Evolutionary conservation across 768 basidiomycete genomes (phyloP), one percentile per base, ranked within the genome.

Genomic region (Leccinum pellstonianum): DNA sequence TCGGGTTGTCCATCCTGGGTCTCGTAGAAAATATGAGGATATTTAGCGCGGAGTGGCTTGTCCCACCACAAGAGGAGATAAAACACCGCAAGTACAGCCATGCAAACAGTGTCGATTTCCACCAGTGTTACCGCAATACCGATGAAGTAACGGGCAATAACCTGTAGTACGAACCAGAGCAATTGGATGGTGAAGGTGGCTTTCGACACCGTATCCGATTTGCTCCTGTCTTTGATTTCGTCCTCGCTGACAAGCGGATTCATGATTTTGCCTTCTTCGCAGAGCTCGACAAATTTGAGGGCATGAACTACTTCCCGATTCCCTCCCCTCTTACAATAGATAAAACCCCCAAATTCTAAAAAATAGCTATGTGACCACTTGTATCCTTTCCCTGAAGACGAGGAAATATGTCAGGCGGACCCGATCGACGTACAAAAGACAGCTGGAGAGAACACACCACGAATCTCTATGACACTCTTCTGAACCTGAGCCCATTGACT

Each of bases 51-150:
- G 14, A 49, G 14, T 37, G 48, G 55, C 55, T 56, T 50, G 15
- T 56, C 3, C 55, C 48, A 56, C 55, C 55, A 50, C n/a, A 50
- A 37, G 33, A 50, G 21, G 17, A 56, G 35, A 21, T 47, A 46
- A 25, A 50, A 19, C 15, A 31, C 31, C 19, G 51, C 27, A 11
- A 56, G 48, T 37, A 27, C 23, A 17, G 48, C 35, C 35, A 56
- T 25, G 7, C 48, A 50, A 23, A 33, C 8, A 12, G 55, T 56
- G 15, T 50, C 55, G 3, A 50, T 21, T 9, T 50, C 33, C 15
- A 50, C 35, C 21, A 56, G 19, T 17, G 46, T 47, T 10, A 47
- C 46, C 46, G 11, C 19, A 21, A 23, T 11, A 12, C 46, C 46
- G 10, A 19, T 12, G 21, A 15, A 47, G 12, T 10, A 5, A 6